phyloP scores from a whole-genome alignment of 176 grass and related monocot genomes.

The Oryza brachyantha region DNA sequence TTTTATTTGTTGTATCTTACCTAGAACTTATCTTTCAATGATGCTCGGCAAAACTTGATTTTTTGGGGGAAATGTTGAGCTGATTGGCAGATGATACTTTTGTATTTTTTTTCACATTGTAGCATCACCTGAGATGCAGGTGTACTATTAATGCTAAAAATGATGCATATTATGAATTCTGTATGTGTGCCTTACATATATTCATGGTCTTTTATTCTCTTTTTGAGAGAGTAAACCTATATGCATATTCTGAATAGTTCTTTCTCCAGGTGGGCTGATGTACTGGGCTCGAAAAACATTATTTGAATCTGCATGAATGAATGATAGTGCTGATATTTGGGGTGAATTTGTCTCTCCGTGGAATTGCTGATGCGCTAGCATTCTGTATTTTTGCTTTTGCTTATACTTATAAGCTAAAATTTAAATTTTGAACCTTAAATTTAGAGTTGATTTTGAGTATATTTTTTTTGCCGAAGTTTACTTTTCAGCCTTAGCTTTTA shows the following conservation, averaged over 20 bases:
- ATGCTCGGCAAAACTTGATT: not conserved
- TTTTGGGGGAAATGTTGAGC: not conserved
- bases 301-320: not conserved
- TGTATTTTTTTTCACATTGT: conserved; percentile 19
- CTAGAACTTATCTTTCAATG: conserved; percentile 5
- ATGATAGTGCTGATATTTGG: not conserved
- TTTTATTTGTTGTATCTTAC: conserved; percentile 24
- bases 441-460: no score
- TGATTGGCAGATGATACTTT: not conserved
- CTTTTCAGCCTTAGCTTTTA: no score
- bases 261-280: not conserved
- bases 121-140: not conserved
- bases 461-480: no score
- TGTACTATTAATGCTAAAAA: not conserved
- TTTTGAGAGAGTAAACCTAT: not conserved
- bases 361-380: not conserved
- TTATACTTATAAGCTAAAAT: no score
- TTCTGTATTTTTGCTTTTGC: no score
- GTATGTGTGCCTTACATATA: not conserved
- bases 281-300: not conserved
- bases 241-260: not conserved
- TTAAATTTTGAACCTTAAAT: no score
- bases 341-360: not conserved
- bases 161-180: not conserved
- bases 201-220: not conserved